A percentile compares a stretch with the other conserved stretches of the same genome.
Evolutionary conservation across 2,329 filamentous ascomycete species (phyloP).

Genomic region (Trichoderma polysporum): DNA sequence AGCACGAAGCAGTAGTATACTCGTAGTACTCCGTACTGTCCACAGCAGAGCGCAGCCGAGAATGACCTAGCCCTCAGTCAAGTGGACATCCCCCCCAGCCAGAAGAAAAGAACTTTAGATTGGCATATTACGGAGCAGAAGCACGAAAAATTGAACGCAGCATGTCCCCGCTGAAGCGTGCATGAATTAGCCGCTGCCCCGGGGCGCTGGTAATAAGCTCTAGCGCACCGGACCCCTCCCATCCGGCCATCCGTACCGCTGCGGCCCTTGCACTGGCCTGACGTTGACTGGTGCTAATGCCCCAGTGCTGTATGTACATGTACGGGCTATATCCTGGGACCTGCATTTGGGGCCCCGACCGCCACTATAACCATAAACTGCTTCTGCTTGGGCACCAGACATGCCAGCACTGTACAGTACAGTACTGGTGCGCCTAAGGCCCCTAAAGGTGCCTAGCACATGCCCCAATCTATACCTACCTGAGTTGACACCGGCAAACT

Average conservation of each 20-base stretch:
- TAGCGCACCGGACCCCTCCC: slow-evolving; percentile 15
- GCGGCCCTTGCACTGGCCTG: neutral
- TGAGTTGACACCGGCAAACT: neutral
- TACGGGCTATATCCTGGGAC: neutral
- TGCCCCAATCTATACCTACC: neutral
- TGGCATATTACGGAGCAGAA: neutral
- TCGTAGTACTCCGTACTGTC: too few species aligned
- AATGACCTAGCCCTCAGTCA: too few species aligned
- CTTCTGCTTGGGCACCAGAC: too few species aligned
- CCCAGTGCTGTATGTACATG: too few species aligned
- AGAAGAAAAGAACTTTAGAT: neutral
- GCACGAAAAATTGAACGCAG: neutral
- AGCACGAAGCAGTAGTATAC: too few species aligned
- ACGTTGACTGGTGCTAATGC: neutral
- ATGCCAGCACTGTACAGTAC: too few species aligned
- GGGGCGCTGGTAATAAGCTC: slow-evolving; percentile 11
- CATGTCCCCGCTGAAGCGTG: neutral
- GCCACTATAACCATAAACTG: slow-evolving; percentile 6
- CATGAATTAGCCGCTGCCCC: slow-evolving; percentile 13
- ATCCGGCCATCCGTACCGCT: slow-evolving; percentile 15
- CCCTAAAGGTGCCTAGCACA: too few species aligned
- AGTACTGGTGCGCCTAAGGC: neutral
- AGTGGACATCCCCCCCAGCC: too few species aligned
- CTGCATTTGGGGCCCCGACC: slow-evolving; percentile 2
- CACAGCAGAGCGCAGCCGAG: too few species aligned